Conservation (phyloP, 2,329 filamentous ascomycete genomes). For the Epichloe amarillans region DNA sequence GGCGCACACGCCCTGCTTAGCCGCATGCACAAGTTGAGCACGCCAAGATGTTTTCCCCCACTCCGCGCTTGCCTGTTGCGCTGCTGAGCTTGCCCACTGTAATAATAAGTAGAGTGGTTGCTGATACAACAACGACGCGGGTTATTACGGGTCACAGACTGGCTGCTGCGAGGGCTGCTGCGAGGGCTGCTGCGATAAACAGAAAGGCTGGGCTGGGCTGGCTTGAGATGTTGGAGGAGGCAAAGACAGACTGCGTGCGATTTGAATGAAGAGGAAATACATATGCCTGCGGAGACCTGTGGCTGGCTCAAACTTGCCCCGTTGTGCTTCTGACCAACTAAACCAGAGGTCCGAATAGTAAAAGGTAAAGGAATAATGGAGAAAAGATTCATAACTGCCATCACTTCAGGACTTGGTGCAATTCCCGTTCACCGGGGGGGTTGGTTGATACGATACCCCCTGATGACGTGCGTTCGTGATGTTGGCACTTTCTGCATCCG, state of each 20-base stretch:
- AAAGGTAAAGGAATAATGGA: neutral
- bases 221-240: neutral
- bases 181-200: neutral
- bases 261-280: neutral
- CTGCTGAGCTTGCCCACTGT: neutral
- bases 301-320: neutral
- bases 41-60: neutral
- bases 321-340: neutral
- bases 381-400: neutral
- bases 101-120: constrained; percentile 2
- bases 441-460: neutral
- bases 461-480: neutral
- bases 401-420: neutral
- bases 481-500: neutral
- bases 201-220: constrained; percentile 3
- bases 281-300: neutral
- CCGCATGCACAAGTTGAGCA: neutral
- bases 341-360: neutral
- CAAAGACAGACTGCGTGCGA: neutral
- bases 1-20: neutral
- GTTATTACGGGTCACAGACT: neutral
- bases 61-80: neutral
- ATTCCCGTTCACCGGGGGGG: neutral
- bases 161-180: neutral
- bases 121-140: constrained; percentile 5